Percentiles rank a stretch among this genome's conserved stretches.
Conservation (phyloP, 2,329 filamentous ascomycete genomes). For the Berkeleyomyces rouxiae region DNA sequence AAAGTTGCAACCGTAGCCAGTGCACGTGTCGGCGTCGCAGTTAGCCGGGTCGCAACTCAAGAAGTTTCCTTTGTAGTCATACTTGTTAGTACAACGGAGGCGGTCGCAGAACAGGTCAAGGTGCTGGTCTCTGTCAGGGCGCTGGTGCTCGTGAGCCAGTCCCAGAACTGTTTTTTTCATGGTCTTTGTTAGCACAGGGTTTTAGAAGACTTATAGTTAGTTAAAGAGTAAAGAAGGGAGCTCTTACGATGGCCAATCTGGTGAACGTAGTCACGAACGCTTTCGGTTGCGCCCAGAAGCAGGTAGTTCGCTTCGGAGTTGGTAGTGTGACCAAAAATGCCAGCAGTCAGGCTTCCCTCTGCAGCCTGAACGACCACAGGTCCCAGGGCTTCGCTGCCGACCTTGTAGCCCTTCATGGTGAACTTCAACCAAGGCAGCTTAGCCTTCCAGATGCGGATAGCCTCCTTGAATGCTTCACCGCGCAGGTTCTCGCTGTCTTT, state of each 20-base stretch:
- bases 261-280: constrained; percentile 6
- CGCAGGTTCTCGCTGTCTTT: not conserved
- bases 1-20: constrained; percentile 12
- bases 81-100: constrained; percentile 1
- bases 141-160: constrained; percentile 10
- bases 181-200: not conserved
- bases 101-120: constrained; percentile 7
- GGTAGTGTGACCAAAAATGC: constrained; percentile 2
- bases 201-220: no score
- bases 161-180: constrained; percentile 6
- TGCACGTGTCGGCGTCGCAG: constrained; percentile 6
- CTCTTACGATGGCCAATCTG: constrained; percentile 13
- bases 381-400: not conserved
- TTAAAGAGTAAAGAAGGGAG: not conserved
- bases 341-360: constrained; percentile 2
- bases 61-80: not conserved
- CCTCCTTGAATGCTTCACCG: not conserved
- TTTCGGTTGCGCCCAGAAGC: constrained; percentile 2
- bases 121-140: constrained; percentile 2
- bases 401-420: not conserved
- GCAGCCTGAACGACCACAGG: constrained; percentile 1
- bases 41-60: not conserved
- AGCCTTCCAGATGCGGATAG: constrained; percentile 7
- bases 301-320: constrained; percentile 1
- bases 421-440: constrained; percentile 12